A percentile compares a stretch with the other conserved stretches of the same genome.
Conservation (phyloP, 2,329 filamentous ascomycete genomes). For the Drechslerella coelobrocha region DNA sequence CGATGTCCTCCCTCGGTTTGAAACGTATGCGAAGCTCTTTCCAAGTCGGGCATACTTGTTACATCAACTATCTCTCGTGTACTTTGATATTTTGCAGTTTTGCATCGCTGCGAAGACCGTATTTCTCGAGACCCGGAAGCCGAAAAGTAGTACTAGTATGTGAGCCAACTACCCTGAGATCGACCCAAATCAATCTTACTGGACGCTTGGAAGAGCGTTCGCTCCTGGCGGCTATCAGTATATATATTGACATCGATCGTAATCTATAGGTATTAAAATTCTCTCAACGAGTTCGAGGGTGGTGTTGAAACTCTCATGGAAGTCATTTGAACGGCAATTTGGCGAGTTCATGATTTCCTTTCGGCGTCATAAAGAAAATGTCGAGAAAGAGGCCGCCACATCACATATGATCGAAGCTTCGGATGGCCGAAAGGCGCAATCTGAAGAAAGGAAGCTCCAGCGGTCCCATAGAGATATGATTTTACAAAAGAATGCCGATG, state of each 20-base stretch:
- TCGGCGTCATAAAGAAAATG: constrained; percentile 41
- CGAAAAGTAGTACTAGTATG: neutral
- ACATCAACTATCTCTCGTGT: constrained; percentile 52
- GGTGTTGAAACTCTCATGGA: constrained; percentile 51
- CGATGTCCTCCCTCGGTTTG: constrained; percentile 53
- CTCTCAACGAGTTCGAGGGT: constrained; percentile 10
- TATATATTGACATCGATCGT: neutral
- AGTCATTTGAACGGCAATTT: constrained; percentile 52
- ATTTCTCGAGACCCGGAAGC: constrained; percentile 17
- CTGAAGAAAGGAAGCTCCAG: constrained; percentile 17
- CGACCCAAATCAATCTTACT: neutral
- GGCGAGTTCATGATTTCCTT: constrained; percentile 45
- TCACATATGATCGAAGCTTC: constrained; percentile 52
- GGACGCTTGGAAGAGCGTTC: no score
- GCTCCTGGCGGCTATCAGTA: no score
- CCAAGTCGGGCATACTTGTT: constrained; percentile 51
- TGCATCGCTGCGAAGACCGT: constrained; percentile 52
- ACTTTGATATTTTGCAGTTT: constrained; percentile 53
- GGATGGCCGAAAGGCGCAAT: constrained; percentile 30
- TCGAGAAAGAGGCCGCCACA: constrained; percentile 51
- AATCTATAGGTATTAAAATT: neutral
- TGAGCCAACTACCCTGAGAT: neutral
- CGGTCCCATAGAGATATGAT: constrained; percentile 10
- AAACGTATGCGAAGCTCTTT: constrained; percentile 53
- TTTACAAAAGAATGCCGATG: constrained; percentile 8